A percentile compares a stretch with the other conserved stretches of the same genome.
Evolutionary conservation across 371 early-diverging fungal genomes (phyloP).

Genomic region (Rhizomucor miehei): DNA sequence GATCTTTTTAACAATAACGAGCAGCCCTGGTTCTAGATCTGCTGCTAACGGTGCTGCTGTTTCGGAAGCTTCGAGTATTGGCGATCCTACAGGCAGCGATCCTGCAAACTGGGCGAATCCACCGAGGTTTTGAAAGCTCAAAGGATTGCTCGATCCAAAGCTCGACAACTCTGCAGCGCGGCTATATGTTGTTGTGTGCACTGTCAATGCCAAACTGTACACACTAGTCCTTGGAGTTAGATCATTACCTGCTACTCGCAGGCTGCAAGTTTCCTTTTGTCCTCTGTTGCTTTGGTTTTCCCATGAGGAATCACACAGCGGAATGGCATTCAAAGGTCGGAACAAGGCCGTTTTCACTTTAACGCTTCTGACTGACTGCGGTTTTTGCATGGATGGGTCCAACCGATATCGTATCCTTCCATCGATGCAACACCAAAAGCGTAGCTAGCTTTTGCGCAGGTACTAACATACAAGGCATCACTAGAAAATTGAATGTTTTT

Average conservation of each 20-base stretch:
- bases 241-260: slow-evolving; percentile 67
- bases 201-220: background rate
- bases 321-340: no score
- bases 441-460: no score
- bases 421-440: no score
- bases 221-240: background rate
- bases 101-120: slow-evolving; percentile 66
- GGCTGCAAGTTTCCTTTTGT: slow-evolving; percentile 70
- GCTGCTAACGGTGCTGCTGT: slow-evolving; percentile 21
- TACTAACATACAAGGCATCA: no score
- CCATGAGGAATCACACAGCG: slow-evolving; percentile 25
- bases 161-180: slow-evolving; percentile 67
- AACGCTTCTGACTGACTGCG: no score
- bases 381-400: no score
- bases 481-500: no score
- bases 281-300: slow-evolving; percentile 51
- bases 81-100: slow-evolving; percentile 20
- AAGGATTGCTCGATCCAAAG: slow-evolving; percentile 30
- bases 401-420: no score
- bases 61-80: slow-evolving; percentile 13
- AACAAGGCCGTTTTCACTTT: no score
- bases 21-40: slow-evolving; percentile 50
- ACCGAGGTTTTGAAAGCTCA: slow-evolving; percentile 53
- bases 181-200: slow-evolving; percentile 35
- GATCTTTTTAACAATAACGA: slow-evolving; percentile 60